These are phyloP conservation scores for Cercospora sp. DNA, from an alignment of 2,329 filamentous ascomycete species.

Conservation along the genomic window DNA sequence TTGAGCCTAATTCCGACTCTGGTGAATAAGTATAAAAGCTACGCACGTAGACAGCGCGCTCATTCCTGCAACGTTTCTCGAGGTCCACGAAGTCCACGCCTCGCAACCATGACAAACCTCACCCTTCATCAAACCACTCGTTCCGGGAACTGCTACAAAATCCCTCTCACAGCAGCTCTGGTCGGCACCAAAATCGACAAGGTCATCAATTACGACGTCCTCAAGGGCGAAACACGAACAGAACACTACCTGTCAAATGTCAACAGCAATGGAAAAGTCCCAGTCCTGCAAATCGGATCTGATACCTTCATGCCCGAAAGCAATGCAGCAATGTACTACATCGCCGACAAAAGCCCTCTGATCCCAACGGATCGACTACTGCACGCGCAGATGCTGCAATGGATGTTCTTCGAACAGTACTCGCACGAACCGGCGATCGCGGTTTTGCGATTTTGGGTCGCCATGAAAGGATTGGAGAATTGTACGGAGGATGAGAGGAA, in stretches of 20 bases:
- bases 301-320: constrained; percentile 22
- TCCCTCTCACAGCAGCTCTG: constrained; percentile 17
- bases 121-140: constrained; percentile 16
- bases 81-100: too few species aligned
- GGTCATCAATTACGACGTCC: constrained; percentile 16
- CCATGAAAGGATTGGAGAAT: neutral
- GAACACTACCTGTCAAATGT: constrained; percentile 15
- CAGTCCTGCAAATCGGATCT: constrained; percentile 20
- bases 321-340: constrained; percentile 22
- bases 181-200: constrained; percentile 12
- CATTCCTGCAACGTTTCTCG: too few species aligned
- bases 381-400: constrained; percentile 23
- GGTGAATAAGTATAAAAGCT: too few species aligned
- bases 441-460: constrained; percentile 10
- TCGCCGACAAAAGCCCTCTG: constrained; percentile 15
- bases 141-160: constrained; percentile 26
- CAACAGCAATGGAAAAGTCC: constrained; percentile 21
- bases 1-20: neutral
- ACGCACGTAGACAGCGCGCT: too few species aligned
- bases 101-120: too few species aligned
- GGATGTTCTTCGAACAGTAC: constrained; percentile 26
- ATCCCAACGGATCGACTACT: constrained; percentile 17
- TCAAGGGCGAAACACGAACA: constrained; percentile 19
- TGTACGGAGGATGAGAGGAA: neutral
- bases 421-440: constrained; percentile 19